These are phyloP conservation scores for Picochlorum sp. DNA, from an alignment of 139 green algal species.

Conservation along the genomic window DNA sequence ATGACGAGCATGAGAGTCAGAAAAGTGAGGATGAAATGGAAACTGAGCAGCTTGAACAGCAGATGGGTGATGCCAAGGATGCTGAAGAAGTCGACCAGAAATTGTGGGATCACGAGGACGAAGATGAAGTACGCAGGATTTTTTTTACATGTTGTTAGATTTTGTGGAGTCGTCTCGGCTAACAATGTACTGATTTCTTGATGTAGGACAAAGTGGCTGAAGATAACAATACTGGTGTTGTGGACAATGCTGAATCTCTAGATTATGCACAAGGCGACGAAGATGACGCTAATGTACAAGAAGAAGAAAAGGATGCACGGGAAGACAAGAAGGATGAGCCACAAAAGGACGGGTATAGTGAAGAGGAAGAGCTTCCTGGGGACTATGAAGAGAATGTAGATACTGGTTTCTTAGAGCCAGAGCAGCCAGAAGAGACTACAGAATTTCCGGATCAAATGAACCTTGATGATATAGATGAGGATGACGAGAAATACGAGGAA, in stretches of 20 bases:
- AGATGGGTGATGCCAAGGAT: conserved; percentile 66
- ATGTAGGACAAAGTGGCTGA: conserved; percentile 7
- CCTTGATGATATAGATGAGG: conserved; percentile 52
- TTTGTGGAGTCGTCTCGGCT: conserved; percentile 9
- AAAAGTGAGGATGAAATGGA: conserved; percentile 30
- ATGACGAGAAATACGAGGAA: conserved; percentile 11
- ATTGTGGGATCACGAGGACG: conserved; percentile 74
- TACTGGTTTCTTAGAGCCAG: conserved; percentile 40
- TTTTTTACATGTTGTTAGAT: background rate
- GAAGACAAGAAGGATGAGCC: too few species aligned
- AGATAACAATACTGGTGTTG: too few species aligned
- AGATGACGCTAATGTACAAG: conserved; percentile 19
- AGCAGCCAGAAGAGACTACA: conserved; percentile 57
- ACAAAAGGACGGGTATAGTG: conserved; percentile 13
- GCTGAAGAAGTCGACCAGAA: conserved; percentile 83
- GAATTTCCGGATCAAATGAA: conserved; percentile 73
- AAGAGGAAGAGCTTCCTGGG: conserved; percentile 62
- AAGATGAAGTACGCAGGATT: conserved; percentile 17
- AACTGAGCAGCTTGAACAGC: conserved; percentile 42
- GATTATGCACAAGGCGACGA: background rate
- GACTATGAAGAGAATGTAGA: conserved; percentile 31
- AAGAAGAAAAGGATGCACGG: conserved; percentile 21
- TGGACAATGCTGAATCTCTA: background rate
- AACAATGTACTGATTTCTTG: conserved; percentile 4
- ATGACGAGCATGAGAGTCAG: conserved; percentile 48